Percentiles rank a stretch among this genome's conserved stretches.
Evolutionary conservation across 306 rosid genomes (phyloP).

Genomic region (Cucurbita moschata): DNA sequence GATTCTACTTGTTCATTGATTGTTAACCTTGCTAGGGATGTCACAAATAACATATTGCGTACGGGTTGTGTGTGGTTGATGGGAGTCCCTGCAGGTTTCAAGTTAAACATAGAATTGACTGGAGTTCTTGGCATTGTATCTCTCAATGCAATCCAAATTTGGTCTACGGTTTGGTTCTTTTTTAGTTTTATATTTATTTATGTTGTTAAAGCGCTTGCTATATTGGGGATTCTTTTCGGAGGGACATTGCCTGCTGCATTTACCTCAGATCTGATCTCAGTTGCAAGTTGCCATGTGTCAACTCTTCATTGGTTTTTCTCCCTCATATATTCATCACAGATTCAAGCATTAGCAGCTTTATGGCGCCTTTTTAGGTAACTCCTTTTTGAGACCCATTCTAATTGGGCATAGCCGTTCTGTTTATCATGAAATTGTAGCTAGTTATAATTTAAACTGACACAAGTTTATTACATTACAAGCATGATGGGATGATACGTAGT

Average conservation of each 20-base stretch:
- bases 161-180: constrained; percentile 86
- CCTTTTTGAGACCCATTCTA: neutral
- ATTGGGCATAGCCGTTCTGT: neutral
- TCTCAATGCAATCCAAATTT: constrained; percentile 72
- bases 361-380: constrained; percentile 94
- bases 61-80: constrained; percentile 93
- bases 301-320: constrained; percentile 81
- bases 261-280: constrained; percentile 46
- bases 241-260: constrained; percentile 63
- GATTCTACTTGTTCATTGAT: constrained; percentile 35
- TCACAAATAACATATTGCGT: constrained; percentile 62
- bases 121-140: constrained; percentile 73
- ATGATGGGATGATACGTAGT: neutral
- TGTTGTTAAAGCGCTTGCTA: constrained; percentile 53
- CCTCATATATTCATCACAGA: constrained; percentile 69
- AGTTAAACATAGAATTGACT: constrained; percentile 79
- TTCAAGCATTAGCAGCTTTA: constrained; percentile 71
- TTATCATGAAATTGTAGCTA: neutral
- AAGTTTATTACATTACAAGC: neutral
- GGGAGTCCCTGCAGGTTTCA: constrained; percentile 97
- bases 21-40: constrained; percentile 40
- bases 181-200: constrained; percentile 38
- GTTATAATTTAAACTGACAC: neutral
- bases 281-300: constrained; percentile 60
- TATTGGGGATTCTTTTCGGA: constrained; percentile 70